A percentile compares a stretch with the other conserved stretches of the same genome.
Conservation (phyloP, 306 rosid species). For the Glycine latifolia region DNA sequence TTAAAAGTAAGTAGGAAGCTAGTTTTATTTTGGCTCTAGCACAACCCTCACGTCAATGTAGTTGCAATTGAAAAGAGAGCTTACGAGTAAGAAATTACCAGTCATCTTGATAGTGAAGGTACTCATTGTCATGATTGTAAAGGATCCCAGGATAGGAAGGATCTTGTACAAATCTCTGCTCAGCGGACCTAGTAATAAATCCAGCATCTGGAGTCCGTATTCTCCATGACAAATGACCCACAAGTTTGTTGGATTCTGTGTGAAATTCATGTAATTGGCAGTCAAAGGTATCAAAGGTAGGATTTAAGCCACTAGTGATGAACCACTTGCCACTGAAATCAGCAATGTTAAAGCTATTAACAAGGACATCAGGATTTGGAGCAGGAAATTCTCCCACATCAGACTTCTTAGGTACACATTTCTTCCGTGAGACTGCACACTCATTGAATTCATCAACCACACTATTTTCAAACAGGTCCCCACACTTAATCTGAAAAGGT, state of each 20-base stretch:
- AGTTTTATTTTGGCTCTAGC: background rate
- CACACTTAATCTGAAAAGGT: conserved; percentile 80
- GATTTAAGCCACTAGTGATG: conserved; percentile 90
- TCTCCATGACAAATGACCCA: conserved; percentile 92
- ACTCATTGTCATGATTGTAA: conserved; percentile 92
- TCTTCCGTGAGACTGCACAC: conserved; percentile 93
- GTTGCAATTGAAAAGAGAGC: background rate
- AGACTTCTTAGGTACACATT: conserved; percentile 92
- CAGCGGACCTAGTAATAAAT: conserved; percentile 77
- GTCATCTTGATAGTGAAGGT: conserved; percentile 96
- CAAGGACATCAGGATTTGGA: conserved; percentile 84
- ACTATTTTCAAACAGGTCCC: conserved; percentile 86
- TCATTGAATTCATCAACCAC: conserved; percentile 95
- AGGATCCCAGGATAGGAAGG: conserved; percentile 81
- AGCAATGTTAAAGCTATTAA: conserved; percentile 70
- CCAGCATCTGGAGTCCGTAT: conserved; percentile 86
- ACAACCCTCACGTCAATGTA: background rate
- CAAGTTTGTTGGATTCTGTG: conserved; percentile 70
- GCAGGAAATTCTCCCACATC: conserved; percentile 93
- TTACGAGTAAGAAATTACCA: conserved; percentile 64
- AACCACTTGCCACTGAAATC: conserved; percentile 95
- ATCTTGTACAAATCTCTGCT: conserved; percentile 89
- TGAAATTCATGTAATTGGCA: conserved; percentile 92
- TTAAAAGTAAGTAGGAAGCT: background rate
- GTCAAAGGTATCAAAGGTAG: conserved; percentile 82